Base-by-base conservation (phyloP, 352 stramenopile species). In the Globisporangium alternatum region DNA sequence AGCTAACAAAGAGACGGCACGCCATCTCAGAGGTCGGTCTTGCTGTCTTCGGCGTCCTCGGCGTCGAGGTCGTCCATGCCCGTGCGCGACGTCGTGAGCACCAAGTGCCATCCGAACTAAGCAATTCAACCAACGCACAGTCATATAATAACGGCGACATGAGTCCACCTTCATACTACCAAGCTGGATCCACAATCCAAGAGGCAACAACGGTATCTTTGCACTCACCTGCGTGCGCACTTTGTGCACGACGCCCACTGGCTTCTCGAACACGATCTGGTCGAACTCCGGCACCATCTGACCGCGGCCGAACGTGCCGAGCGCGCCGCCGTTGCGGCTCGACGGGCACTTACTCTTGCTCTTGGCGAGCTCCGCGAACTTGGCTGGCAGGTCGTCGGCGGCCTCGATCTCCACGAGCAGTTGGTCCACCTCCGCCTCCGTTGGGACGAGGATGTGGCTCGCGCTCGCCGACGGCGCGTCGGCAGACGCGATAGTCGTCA, bases 271-370 rank as follows among this genome's bases (percentile, higher is more conserved):
- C 35, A 89, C 83, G n/a, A 94, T 80, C 56, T 74, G 60, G 74
- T 94, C 83, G 52, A 92, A 92, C 72, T 89, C 81, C 2, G 67
- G 60, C 58, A 92, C 81, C 85, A 92, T 94, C 44, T 88, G 77
- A 15, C 81, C 83, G 19, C 81, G 81, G 4, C 78, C 72, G 56
- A 94, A 94, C 7, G 62, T 81, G 35, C 85, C 85, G 15, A 94
- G 63, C 45, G 88, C 80, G 0, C 85, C 85, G 25, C 83, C 83
- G 30, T 81, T 87, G 33, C 74, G 67, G 33, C 71, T 64, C 28
- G 83, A 92, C 30, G 85, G 85, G 58, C 85, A 94, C 66, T 81
- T 88, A 69, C 83, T 92, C 64, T 87, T 77, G 63, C 72, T 72
- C 31, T 83, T 78, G 28, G 85, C 81, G 44, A 86, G 74, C 30